Percentiles rank a stretch among this genome's conserved stretches.
Conservation (phyloP, 2,329 filamentous ascomycete species). For the Colletotrichum viniferum region DNA sequence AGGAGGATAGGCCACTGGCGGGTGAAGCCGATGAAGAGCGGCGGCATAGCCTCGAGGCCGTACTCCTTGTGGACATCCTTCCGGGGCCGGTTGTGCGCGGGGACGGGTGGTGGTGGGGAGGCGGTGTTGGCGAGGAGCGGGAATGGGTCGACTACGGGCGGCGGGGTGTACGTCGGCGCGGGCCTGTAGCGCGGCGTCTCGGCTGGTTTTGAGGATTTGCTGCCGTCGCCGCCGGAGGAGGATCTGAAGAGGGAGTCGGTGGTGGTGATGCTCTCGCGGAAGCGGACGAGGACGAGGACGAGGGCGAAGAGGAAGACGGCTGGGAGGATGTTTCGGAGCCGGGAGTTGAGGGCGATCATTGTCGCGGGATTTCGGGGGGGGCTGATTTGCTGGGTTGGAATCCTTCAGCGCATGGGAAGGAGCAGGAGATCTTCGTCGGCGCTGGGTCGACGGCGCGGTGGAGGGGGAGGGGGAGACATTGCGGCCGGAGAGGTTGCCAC, state of each 20-base stretch:
- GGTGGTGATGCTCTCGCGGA: constrained; percentile 2
- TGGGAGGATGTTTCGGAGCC: constrained; percentile 2
- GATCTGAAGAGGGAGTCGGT: not conserved
- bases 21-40: constrained; percentile 65
- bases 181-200: constrained; percentile 35
- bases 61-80: constrained; percentile 42
- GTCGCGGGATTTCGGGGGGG: not conserved
- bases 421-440: not conserved
- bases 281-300: constrained; percentile 4
- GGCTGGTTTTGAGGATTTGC: not conserved
- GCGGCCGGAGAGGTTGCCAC: not conserved
- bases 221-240: not conserved
- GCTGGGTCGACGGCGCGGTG: not conserved
- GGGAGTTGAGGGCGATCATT: not conserved
- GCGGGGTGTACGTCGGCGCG: constrained; percentile 35
- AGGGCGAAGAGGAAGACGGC: constrained; percentile 14
- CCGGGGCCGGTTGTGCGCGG: constrained; percentile 46
- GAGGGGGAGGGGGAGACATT: not conserved
- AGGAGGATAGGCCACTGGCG: constrained; percentile 59
- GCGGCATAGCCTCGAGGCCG: constrained; percentile 43
- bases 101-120: constrained; percentile 42
- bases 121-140: constrained; percentile 35
- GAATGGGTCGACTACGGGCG: constrained; percentile 47
- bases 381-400: not conserved
- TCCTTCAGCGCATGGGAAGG: not conserved